Evolutionary conservation across 208 protist genomes (phyloP).

Genomic region (Leishmania aethiopica): DNA sequence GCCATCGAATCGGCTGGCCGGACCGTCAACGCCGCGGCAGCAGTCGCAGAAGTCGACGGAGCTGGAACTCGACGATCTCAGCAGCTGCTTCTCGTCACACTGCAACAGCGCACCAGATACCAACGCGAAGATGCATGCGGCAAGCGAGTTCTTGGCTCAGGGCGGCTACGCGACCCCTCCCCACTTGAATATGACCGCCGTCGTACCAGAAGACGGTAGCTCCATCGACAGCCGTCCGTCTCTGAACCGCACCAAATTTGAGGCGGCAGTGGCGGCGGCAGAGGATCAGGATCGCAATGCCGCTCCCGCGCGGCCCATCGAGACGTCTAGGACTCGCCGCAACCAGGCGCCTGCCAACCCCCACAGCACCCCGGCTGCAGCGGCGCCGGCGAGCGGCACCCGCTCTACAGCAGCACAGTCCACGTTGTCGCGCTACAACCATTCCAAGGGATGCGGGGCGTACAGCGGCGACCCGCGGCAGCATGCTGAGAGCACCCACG

Average conservation of each 20-base stretch:
- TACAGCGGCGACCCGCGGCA: neutral
- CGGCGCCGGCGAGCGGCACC: neutral
- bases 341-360: neutral
- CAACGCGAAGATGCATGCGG: neutral
- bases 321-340: slow-evolving; percentile 9
- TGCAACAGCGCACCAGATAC: neutral
- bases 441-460: neutral
- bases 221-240: slow-evolving; percentile 6
- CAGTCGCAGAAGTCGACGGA: neutral
- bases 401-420: neutral
- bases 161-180: neutral
- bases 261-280: neutral
- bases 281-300: neutral
- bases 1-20: neutral
- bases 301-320: neutral
- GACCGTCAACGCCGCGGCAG: neutral
- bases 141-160: neutral
- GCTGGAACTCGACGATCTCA: neutral
- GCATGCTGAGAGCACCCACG: neutral
- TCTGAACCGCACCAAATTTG: slow-evolving; percentile 5
- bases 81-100: neutral
- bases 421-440: neutral
- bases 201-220: neutral
- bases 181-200: neutral
- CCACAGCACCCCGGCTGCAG: neutral